Evolutionary conservation across 2,329 filamentous ascomycete species (phyloP).

Genomic region (Stromatinia cepivora): DNA sequence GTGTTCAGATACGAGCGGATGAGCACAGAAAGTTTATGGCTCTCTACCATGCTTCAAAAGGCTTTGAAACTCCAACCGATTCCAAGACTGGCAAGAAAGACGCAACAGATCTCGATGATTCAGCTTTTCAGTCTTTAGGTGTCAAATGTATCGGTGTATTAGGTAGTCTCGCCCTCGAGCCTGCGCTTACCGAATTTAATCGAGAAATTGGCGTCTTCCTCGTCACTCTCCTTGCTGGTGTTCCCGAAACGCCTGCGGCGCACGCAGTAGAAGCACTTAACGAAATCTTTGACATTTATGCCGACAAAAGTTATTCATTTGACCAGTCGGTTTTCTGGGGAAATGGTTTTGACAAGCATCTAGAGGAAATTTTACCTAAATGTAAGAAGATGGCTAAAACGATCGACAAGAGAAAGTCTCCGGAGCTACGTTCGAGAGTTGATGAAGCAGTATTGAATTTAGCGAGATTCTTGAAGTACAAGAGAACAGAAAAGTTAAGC

Average conservation of each 20-base stretch:
- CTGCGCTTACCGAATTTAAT: constrained; percentile 55
- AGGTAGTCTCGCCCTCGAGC: constrained; percentile 60
- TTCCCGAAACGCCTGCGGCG: constrained; percentile 55
- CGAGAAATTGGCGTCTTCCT: constrained; percentile 65
- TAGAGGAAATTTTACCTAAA: constrained; percentile 57
- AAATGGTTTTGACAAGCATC: constrained; percentile 57
- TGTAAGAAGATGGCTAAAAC: constrained; percentile 57
- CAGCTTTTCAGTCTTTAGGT: constrained; percentile 60
- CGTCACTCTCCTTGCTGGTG: constrained; percentile 52
- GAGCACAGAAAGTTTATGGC: constrained; percentile 66
- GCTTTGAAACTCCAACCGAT: constrained; percentile 36
- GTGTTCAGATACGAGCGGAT: constrained; percentile 50
- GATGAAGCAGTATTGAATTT: constrained; percentile 64
- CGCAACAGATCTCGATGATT: constrained; percentile 40
- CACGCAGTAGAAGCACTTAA: constrained; percentile 65
- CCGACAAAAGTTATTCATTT: constrained; percentile 57
- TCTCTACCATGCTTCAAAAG: constrained; percentile 60
- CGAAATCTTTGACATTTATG: constrained; percentile 68
- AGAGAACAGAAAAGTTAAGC: constrained; percentile 44
- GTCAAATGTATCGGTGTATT: constrained; percentile 68
- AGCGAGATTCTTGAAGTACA: constrained; percentile 62
- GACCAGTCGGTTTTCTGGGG: constrained; percentile 66
- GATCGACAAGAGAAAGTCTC: constrained; percentile 59
- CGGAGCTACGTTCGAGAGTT: constrained; percentile 58
- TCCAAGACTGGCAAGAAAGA: constrained; percentile 27